phyloP scores from a whole-genome alignment of 352 stramenopile species.

The Phytophthora hibernalis region DNA sequence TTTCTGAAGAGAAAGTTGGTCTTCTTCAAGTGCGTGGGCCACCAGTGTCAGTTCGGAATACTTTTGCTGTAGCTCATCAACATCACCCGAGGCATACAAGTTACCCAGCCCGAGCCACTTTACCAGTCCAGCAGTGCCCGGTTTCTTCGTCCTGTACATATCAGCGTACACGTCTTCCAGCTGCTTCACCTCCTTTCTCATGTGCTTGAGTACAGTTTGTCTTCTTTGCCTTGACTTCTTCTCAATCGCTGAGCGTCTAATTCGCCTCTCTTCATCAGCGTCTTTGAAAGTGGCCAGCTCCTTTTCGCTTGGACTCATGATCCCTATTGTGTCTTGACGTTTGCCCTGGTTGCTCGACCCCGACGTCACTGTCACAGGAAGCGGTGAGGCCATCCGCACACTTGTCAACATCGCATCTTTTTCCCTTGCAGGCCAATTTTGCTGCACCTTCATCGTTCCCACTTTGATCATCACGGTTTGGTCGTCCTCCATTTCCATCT shows the following conservation, averaged over 20 bases:
- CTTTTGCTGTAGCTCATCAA: slow-evolving; percentile 18
- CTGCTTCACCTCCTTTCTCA: slow-evolving; percentile 60
- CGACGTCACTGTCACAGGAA: slow-evolving; percentile 19
- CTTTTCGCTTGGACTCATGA: slow-evolving; percentile 22
- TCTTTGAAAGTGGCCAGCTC: slow-evolving; percentile 4
- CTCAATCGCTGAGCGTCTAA: slow-evolving; percentile 57
- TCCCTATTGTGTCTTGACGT: slow-evolving; percentile 1
- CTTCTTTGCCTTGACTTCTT: slow-evolving; percentile 47
- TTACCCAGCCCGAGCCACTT: neutral
- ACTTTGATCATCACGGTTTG: slow-evolving; percentile 1
- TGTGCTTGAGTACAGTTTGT: slow-evolving; percentile 29
- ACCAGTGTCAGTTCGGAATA: slow-evolving; percentile 47
- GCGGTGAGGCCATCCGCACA: slow-evolving; percentile 2
- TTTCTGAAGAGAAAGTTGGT: slow-evolving; percentile 38
- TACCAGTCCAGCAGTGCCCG: slow-evolving; percentile 8
- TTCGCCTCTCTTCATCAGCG: slow-evolving; percentile 30
- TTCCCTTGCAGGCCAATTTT: slow-evolving; percentile 8
- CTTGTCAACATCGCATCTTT: neutral
- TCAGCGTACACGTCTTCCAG: slow-evolving; percentile 50
- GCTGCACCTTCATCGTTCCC: slow-evolving; percentile 8
- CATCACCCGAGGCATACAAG: neutral
- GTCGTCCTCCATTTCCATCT: slow-evolving; percentile 11
- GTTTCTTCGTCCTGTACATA: slow-evolving; percentile 32
- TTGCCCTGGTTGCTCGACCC: neutral
- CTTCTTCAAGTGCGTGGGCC: slow-evolving; percentile 44